Conservation (phyloP, 441 rosid species). For the Pelargonium cotyledonis region DNA sequence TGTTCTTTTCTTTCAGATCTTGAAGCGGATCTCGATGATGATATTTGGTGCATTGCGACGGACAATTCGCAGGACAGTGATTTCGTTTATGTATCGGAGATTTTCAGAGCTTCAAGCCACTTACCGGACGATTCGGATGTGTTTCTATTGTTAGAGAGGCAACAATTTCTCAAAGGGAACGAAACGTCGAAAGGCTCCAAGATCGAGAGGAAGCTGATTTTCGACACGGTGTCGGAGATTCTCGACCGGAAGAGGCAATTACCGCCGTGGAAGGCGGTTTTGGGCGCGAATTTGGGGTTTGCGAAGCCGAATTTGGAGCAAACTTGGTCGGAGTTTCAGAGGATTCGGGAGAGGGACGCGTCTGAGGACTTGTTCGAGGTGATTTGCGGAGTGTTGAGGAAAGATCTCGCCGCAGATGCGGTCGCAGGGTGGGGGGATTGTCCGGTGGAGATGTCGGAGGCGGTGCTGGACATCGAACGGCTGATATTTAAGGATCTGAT, state of each 20-base stretch:
- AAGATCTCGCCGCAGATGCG: conserved; percentile 62
- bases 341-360: conserved; percentile 41
- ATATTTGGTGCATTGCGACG: too few relatives aligned
- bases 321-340: conserved; percentile 61
- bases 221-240: conserved; percentile 60
- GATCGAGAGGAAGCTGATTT: conserved; percentile 56
- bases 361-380: conserved; percentile 50
- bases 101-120: conserved; percentile 49
- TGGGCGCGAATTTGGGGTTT: too few relatives aligned
- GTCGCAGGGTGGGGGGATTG: conserved; percentile 51
- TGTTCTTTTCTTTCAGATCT: not conserved
- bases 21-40: not conserved
- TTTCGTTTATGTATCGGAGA: conserved; percentile 59
- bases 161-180: conserved; percentile 50
- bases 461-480: conserved; percentile 67
- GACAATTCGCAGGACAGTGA: conserved; percentile 37
- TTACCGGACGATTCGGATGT: conserved; percentile 51
- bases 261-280: conserved; percentile 47
- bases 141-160: conserved; percentile 61
- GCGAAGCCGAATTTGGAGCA: conserved; percentile 35
- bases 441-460: conserved; percentile 62
- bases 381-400: conserved; percentile 55
- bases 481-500: conserved; percentile 75
- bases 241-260: conserved; percentile 39
- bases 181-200: conserved; percentile 44